A percentile compares a stretch with the other conserved stretches of the same genome.
Conservation (phyloP, 1,284 basidiomycete genomes). For the Cystobasidium pallidum region DNA sequence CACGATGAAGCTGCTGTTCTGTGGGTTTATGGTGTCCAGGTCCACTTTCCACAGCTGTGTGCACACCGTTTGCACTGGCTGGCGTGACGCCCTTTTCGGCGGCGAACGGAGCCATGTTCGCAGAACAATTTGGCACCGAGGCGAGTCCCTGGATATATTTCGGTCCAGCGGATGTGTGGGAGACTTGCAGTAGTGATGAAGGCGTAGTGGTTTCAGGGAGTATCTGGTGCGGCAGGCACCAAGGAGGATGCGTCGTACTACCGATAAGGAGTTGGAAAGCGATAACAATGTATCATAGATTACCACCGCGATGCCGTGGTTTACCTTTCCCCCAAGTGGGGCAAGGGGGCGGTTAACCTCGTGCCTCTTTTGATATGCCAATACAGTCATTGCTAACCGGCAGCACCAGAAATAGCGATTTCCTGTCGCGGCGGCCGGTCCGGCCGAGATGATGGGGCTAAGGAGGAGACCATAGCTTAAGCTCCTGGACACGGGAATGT, state of each 20-base stretch:
- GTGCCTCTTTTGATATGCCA: background rate
- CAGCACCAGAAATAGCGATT: background rate
- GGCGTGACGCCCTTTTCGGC: conserved; percentile 1
- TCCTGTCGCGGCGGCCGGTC: background rate
- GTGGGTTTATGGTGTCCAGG: conserved; percentile 14
- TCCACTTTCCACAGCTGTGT: background rate
- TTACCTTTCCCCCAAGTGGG: background rate
- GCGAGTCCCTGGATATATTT: no score
- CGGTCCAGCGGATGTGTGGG: no score
- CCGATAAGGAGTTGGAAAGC: background rate
- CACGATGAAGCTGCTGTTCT: conserved; percentile 40
- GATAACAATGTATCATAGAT: background rate
- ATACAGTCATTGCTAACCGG: no score
- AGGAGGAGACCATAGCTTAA: background rate
- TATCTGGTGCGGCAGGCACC: background rate
- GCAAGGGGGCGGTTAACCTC: background rate
- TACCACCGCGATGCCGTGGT: background rate
- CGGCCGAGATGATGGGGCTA: background rate
- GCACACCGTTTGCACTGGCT: background rate
- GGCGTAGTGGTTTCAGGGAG: background rate
- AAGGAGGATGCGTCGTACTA: background rate
- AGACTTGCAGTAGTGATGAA: no score
- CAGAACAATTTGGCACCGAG: no score
- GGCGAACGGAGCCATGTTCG: background rate
- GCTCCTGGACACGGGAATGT: no score